phyloP scores from a whole-genome alignment of 2,329 filamentous ascomycete species.

The Beauveria bassiana region DNA sequence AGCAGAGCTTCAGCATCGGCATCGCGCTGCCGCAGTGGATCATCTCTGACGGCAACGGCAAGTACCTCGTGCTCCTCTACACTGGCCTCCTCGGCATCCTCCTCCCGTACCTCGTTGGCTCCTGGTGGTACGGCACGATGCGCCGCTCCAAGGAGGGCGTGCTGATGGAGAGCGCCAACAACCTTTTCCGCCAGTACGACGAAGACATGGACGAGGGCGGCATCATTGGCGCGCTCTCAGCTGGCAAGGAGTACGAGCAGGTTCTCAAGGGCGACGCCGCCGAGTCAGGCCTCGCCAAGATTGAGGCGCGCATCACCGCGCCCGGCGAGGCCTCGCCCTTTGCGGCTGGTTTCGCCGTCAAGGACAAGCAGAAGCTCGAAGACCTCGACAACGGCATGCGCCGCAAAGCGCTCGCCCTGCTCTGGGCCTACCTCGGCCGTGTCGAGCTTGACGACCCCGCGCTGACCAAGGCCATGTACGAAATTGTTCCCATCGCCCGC shows the following conservation, averaged over 20 bases:
- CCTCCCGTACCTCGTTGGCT: conserved; percentile 86
- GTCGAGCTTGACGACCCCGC: conserved; percentile 72
- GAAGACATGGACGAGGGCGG: conserved; percentile 75
- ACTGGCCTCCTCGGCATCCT: conserved; percentile 80
- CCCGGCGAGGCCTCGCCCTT: conserved; percentile 45
- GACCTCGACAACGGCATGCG: conserved; percentile 72
- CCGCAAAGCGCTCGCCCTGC: conserved; percentile 77
- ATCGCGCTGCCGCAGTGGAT: conserved; percentile 93
- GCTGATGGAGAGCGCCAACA: conserved; percentile 86
- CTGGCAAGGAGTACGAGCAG: conserved; percentile 76
- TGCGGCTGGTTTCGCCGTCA: conserved; percentile 53
- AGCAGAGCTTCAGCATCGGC: conserved; percentile 96
- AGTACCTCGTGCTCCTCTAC: conserved; percentile 89
- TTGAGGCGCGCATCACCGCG: conserved; percentile 73
- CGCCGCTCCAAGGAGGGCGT: conserved; percentile 89
- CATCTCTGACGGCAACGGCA: conserved; percentile 86
- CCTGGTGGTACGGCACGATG: conserved; percentile 98
- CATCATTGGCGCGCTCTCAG: conserved; percentile 73
- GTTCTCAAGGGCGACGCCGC: conserved; percentile 70
- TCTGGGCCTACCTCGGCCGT: conserved; percentile 93
- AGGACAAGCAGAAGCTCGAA: conserved; percentile 70
- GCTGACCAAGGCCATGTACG: conserved; percentile 79
- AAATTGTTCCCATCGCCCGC: conserved; percentile 80
- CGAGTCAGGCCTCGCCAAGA: conserved; percentile 70
- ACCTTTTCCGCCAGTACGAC: conserved; percentile 87